These are phyloP conservation scores for Boehmeria nivea DNA, from an alignment of 306 rosid genomes.

Conservation along the genomic window DNA sequence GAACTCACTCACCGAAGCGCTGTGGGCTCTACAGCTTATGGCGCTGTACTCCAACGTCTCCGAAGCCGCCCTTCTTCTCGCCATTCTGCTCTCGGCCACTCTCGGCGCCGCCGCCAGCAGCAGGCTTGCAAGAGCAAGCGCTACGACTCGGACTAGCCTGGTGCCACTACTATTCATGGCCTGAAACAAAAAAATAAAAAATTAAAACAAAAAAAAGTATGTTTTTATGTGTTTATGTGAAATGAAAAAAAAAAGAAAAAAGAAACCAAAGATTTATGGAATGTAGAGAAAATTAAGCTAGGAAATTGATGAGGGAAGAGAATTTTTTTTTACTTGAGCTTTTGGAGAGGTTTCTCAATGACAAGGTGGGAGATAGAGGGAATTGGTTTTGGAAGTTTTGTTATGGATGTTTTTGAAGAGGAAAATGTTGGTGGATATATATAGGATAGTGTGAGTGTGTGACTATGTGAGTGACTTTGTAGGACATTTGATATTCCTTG, in stretches of 20 bases:
- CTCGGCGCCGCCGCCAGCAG: constrained; percentile 3
- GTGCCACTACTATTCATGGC: constrained; percentile 9
- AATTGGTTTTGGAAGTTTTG: too few species aligned
- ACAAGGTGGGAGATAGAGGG: too few species aligned
- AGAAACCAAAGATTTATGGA: too few species aligned
- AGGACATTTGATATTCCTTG: not conserved
- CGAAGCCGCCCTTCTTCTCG: constrained; percentile 4
- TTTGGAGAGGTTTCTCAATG: too few species aligned
- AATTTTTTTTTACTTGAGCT: too few species aligned
- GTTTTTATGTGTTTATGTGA: too few species aligned
- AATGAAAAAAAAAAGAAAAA: too few species aligned
- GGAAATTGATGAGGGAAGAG: too few species aligned
- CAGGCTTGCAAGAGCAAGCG: constrained; percentile 3
- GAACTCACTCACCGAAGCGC: constrained; percentile 36
- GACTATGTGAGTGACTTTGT: not conserved
- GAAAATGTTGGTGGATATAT: constrained; percentile 4
- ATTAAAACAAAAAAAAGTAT: too few species aligned
- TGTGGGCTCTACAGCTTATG: constrained; percentile 42
- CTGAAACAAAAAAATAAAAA: too few species aligned
- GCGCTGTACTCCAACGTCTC: constrained; percentile 30
- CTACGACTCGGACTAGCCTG: not conserved
- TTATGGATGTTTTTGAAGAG: too few species aligned
- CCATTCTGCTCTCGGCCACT: constrained; percentile 20
- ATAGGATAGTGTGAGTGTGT: not conserved
- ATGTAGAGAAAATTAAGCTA: too few species aligned